A percentile compares a stretch with the other conserved stretches of the same genome.
phyloP scores from a whole-genome alignment of 305 asterid species.

The Fraxinus sp. region DNA sequence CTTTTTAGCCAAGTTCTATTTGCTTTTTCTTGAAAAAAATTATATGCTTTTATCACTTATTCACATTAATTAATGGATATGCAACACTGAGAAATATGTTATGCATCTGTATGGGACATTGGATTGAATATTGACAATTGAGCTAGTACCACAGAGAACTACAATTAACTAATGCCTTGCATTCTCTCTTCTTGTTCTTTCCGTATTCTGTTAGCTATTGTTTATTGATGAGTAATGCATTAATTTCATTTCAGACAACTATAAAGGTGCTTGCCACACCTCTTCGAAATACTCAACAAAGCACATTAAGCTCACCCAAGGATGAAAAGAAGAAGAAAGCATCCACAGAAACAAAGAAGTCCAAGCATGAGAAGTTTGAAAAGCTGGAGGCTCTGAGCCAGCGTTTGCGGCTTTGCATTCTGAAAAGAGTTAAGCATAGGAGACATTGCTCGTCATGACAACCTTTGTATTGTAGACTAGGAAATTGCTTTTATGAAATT shows the following conservation, averaged over 20 bases:
- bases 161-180: background rate
- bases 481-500: constrained; percentile 19
- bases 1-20: background rate
- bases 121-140: background rate
- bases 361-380: constrained; percentile 79
- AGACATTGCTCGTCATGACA: constrained; percentile 76
- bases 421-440: constrained; percentile 75
- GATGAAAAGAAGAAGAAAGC: constrained; percentile 44
- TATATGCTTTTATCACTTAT: background rate
- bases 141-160: background rate
- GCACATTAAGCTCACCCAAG: constrained; percentile 36
- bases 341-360: constrained; percentile 49
- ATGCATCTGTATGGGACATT: background rate
- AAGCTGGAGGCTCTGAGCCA: constrained; percentile 92
- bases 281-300: constrained; percentile 42
- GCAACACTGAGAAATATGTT: background rate
- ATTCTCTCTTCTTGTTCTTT: background rate
- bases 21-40: background rate
- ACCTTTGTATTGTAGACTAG: constrained; percentile 37
- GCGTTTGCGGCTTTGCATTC: constrained; percentile 79
- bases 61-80: background rate
- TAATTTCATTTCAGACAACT: constrained; percentile 49
- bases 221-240: constrained; percentile 15
- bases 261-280: constrained; percentile 80
- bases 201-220: background rate